Percentiles rank a stretch among this genome's conserved stretches.
Conservation (phyloP, 2,329 filamentous ascomycete species). For the Podosphaera aphanis region DNA sequence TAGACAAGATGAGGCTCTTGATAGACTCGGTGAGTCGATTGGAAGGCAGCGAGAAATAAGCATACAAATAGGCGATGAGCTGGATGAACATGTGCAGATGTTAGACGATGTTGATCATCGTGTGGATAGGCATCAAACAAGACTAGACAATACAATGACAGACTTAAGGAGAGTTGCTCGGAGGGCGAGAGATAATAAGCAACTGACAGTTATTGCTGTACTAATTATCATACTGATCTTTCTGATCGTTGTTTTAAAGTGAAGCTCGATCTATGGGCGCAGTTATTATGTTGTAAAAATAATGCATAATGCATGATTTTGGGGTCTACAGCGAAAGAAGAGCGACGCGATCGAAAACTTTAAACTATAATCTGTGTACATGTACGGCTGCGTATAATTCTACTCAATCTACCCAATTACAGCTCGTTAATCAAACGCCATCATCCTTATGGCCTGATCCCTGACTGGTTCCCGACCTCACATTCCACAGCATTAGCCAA, state of each 20-base stretch:
- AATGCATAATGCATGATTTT: too few species aligned
- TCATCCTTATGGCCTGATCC: constrained; percentile 1
- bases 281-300: background rate
- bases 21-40: constrained; percentile 65
- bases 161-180: constrained; percentile 48
- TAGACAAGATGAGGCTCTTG: constrained; percentile 90
- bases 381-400: background rate
- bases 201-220: constrained; percentile 47
- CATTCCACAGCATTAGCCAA: background rate
- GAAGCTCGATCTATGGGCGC: constrained; percentile 5
- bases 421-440: background rate
- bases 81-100: constrained; percentile 73
- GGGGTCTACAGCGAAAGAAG: too few species aligned
- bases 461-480: constrained; percentile 13
- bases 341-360: too few species aligned
- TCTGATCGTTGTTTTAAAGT: constrained; percentile 43
- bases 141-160: constrained; percentile 51
- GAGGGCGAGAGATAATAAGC: constrained; percentile 65
- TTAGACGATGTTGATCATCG: constrained; percentile 71
- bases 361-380: background rate
- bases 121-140: constrained; percentile 57
- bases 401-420: background rate
- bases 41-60: constrained; percentile 73
- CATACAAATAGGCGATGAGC: constrained; percentile 88
- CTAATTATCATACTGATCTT: constrained; percentile 44